These are phyloP conservation scores for Chlamydomonas reinhardtii DNA, from an alignment of 163 green algal genomes.

Conservation along the genomic window DNA sequence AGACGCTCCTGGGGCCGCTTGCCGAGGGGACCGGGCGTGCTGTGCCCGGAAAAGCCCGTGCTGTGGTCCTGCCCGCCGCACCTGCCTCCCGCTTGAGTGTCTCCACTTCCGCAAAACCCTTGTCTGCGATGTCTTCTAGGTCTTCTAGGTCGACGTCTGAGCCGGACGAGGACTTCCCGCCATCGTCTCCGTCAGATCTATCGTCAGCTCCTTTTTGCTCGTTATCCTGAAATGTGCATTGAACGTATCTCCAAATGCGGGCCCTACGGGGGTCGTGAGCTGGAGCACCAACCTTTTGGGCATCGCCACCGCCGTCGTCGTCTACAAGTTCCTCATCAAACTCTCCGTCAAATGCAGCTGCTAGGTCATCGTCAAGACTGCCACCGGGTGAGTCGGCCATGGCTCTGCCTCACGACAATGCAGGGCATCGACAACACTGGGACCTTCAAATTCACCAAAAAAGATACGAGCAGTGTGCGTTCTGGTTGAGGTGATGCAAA, in stretches of 20 bases:
- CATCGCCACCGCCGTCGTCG: neutral
- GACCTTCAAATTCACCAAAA: no score
- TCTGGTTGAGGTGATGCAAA: no score
- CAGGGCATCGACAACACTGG: no score
- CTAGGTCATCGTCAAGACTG: slow-evolving; percentile 26
- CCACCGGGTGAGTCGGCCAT: neutral
- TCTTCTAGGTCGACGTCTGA: slow-evolving; percentile 44
- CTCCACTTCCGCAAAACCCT: slow-evolving; percentile 2
- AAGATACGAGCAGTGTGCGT: no score
- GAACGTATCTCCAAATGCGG: no score
- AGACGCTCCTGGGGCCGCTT: no score
- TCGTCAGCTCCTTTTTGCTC: neutral
- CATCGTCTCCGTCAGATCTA: neutral
- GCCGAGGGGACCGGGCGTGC: no score
- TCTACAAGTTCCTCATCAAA: slow-evolving; percentile 11
- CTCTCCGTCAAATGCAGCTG: slow-evolving; percentile 44
- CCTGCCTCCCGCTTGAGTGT: neutral
- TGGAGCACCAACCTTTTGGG: no score
- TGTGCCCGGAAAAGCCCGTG: no score
- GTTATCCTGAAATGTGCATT: no score
- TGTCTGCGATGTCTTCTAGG: neutral
- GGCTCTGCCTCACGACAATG: no score
- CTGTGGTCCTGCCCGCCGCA: neutral
- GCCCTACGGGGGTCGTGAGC: no score
- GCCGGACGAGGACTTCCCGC: neutral